A percentile compares a stretch with the other conserved stretches of the same genome.
Conservation (phyloP, 495 filamentous ascomycete genomes). For the Talaromyces nanjingensis region DNA sequence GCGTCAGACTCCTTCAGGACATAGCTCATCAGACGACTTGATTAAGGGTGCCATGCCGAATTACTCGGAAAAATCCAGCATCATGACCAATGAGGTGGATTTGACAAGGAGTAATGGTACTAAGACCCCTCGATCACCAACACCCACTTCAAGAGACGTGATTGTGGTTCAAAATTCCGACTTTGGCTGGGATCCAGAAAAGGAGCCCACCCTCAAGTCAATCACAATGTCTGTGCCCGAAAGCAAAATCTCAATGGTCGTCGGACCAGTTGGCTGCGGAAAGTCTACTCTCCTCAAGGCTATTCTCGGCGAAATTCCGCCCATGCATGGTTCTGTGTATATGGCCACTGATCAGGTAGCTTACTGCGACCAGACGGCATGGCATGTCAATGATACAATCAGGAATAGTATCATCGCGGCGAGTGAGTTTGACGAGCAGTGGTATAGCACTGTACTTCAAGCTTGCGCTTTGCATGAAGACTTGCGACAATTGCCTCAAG, state of each 20-base stretch:
- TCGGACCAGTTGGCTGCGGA: slow-evolving; percentile 23
- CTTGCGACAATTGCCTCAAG: slow-evolving; percentile 45
- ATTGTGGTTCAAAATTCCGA: slow-evolving; percentile 38
- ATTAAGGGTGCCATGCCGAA: slow-evolving; percentile 2
- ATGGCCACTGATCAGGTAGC: slow-evolving; percentile 34
- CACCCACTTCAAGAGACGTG: slow-evolving; percentile 14
- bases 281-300: slow-evolving; percentile 21
- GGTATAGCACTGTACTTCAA: slow-evolving; percentile 58
- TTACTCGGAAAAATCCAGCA: slow-evolving; percentile 8
- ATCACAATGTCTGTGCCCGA: slow-evolving; percentile 34
- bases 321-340: slow-evolving; percentile 32
- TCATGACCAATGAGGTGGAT: background rate
- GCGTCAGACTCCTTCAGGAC: slow-evolving; percentile 9
- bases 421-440: slow-evolving; percentile 43
- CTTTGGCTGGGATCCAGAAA: slow-evolving; percentile 45
- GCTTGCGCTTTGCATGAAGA: slow-evolving; percentile 56
- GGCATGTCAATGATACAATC: slow-evolving; percentile 53
- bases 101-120: background rate
- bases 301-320: slow-evolving; percentile 28
- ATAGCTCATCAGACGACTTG: background rate
- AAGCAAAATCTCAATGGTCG: slow-evolving; percentile 23
- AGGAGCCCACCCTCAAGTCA: slow-evolving; percentile 34
- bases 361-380: slow-evolving; percentile 46
- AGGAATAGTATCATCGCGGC: slow-evolving; percentile 51
- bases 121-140: background rate